phyloP scores from a whole-genome alignment of 805 yeast genomes.

The Jamesozyma jinghongensis region DNA sequence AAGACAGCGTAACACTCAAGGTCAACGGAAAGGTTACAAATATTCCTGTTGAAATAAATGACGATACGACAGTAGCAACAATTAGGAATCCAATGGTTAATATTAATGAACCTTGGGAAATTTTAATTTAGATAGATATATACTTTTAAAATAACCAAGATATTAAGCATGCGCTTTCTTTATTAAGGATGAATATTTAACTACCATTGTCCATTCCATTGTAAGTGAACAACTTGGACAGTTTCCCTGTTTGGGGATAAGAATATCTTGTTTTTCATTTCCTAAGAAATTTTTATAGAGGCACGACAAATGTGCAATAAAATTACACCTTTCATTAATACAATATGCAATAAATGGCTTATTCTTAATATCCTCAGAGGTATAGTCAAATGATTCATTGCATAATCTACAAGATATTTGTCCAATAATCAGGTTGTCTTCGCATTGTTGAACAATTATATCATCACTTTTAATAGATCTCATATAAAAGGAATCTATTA shows the following conservation, averaged over 20 bases:
- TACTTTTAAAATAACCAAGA: background rate
- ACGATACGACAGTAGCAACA: conserved; percentile 12
- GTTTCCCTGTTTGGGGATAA: conserved; percentile 24
- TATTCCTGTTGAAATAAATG: conserved; percentile 20
- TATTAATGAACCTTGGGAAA: conserved; percentile 41
- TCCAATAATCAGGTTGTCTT: conserved; percentile 18
- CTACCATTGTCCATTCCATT: conserved; percentile 26
- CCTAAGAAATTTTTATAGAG: conserved; percentile 21
- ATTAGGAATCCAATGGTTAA: conserved; percentile 45
- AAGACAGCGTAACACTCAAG: conserved; percentile 18
- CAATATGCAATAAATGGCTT: conserved; percentile 34
- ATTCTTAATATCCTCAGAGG: conserved; percentile 18
- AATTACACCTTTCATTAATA: conserved; percentile 25
- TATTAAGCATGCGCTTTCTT: conserved; percentile 7
- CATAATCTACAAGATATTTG: conserved; percentile 30
- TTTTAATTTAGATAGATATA: conserved; percentile 21
- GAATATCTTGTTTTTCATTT: background rate
- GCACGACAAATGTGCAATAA: conserved; percentile 34
- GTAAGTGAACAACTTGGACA: conserved; percentile 25
- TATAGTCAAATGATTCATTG: conserved; percentile 27
- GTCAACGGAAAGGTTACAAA: conserved; percentile 35
- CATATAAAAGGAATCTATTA: conserved; percentile 23
- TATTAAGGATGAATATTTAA: conserved; percentile 20
- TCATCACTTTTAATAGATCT: background rate
- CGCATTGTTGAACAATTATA: conserved; percentile 10